phyloP scores from a whole-genome alignment of 495 filamentous ascomycete genomes.

The Bryoglossum gracile region DNA sequence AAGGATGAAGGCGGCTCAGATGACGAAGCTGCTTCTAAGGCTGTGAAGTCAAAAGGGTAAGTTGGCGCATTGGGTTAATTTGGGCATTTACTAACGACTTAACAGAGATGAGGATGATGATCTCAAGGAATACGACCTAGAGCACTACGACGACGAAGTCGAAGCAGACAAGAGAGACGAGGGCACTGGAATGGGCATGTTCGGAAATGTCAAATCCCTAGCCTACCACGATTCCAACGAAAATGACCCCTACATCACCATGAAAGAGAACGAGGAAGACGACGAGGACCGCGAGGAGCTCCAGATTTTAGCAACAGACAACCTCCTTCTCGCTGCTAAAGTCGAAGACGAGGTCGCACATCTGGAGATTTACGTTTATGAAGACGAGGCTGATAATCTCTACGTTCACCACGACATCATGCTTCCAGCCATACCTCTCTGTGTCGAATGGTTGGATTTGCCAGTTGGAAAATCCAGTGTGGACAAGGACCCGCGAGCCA shows the following conservation, averaged over 20 bases:
- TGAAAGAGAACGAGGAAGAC: constrained; percentile 67
- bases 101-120: constrained; percentile 65
- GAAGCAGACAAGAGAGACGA: constrained; percentile 53
- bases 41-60: constrained; percentile 21
- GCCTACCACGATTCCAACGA: constrained; percentile 90
- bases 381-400: constrained; percentile 87
- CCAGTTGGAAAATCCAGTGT: constrained; percentile 64
- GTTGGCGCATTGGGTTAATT: constrained; percentile 1
- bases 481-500: constrained; percentile 55
- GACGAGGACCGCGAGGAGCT: constrained; percentile 90
- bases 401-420: constrained; percentile 99
- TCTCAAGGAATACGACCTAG: constrained; percentile 89
- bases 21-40: constrained; percentile 15
- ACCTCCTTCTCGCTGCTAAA: constrained; percentile 83
- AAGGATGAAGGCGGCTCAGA: constrained; percentile 24
- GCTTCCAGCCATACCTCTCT: constrained; percentile 93
- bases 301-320: constrained; percentile 87
- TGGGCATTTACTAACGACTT: neutral
- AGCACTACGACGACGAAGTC: constrained; percentile 85
- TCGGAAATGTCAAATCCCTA: constrained; percentile 86
- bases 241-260: constrained; percentile 91
- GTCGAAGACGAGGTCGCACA: constrained; percentile 96
- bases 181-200: constrained; percentile 74
- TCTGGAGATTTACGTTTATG: constrained; percentile 95
- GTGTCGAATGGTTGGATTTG: constrained; percentile 89